phyloP scores from a whole-genome alignment of 306 rosid genomes.

The Cajanus cajan region DNA sequence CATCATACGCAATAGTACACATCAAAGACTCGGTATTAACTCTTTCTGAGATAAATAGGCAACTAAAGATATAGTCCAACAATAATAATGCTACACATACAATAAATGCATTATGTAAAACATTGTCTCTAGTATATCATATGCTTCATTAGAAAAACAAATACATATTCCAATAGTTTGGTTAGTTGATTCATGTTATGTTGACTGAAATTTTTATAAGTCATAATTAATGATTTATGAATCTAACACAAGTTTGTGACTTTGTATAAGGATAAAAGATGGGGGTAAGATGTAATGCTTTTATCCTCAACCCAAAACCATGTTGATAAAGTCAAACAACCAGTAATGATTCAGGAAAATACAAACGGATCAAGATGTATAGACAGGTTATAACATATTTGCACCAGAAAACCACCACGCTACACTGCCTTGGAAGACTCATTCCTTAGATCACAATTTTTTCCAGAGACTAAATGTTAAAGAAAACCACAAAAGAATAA shows the following conservation, averaged over 20 bases:
- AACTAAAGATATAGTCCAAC: conserved; percentile 7
- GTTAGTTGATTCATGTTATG: background rate
- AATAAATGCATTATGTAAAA: background rate
- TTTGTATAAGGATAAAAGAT: background rate
- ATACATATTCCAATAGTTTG: background rate
- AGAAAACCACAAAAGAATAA: background rate
- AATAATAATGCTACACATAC: background rate
- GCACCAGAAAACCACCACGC: background rate
- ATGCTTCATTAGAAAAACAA: background rate
- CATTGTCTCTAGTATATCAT: background rate
- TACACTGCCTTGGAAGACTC: background rate
- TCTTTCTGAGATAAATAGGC: background rate
- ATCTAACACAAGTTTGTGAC: background rate
- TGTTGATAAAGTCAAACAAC: background rate
- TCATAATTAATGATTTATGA: background rate
- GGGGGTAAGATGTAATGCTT: background rate
- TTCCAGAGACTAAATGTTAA: background rate
- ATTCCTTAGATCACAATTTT: background rate
- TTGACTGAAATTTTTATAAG: background rate
- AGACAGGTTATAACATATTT: background rate
- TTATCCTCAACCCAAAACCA: background rate
- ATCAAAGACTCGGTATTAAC: background rate
- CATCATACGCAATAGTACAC: background rate
- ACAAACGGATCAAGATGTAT: background rate
- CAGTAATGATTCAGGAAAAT: background rate